Evolutionary conservation across 164 flowering plant genomes (phyloP).

Genomic region (Vitis rotundifolia): DNA sequence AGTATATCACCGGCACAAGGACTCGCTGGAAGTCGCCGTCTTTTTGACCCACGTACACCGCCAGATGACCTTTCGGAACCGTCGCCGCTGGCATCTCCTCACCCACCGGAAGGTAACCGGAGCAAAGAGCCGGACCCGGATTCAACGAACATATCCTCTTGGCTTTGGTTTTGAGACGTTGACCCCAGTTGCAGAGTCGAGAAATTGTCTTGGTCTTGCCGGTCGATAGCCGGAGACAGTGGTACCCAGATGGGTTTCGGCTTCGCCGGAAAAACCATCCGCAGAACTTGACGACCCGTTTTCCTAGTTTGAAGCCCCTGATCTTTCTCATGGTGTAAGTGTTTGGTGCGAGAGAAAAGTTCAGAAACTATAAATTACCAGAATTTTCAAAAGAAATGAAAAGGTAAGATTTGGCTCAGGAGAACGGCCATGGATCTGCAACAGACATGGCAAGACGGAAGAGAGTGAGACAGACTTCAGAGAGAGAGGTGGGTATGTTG

Average conservation of each 20-base stretch:
- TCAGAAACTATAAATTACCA: not conserved
- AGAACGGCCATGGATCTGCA: slow-evolving; percentile 67
- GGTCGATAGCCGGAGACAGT: slow-evolving; percentile 6
- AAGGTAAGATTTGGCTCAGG: slow-evolving; percentile 16
- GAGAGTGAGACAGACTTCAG: slow-evolving; percentile 54
- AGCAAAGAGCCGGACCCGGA: not conserved
- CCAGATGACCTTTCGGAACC: slow-evolving; percentile 82
- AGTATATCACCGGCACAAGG: slow-evolving; percentile 80
- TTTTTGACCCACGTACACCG: slow-evolving; percentile 80
- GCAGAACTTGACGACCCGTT: slow-evolving; percentile 30
- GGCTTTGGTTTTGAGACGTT: slow-evolving; percentile 38
- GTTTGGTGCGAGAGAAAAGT: not conserved
- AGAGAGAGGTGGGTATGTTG: slow-evolving; percentile 48
- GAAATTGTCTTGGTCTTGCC: slow-evolving; percentile 28
- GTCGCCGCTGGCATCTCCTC: slow-evolving; percentile 15
- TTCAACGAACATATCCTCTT: slow-evolving; percentile 27
- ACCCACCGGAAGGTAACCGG: slow-evolving; percentile 32
- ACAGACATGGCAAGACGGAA: slow-evolving; percentile 53
- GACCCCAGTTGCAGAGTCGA: slow-evolving; percentile 50
- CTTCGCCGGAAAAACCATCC: slow-evolving; percentile 31
- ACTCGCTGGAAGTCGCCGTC: slow-evolving; percentile 61
- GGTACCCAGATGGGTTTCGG: slow-evolving; percentile 12
- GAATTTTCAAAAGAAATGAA: not conserved
- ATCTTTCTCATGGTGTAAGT: slow-evolving; percentile 35
- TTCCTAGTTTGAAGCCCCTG: slow-evolving; percentile 57